These are phyloP conservation scores for Adansonia rubrostipa DNA, from an alignment of 441 rosid species.

Conservation along the genomic window DNA sequence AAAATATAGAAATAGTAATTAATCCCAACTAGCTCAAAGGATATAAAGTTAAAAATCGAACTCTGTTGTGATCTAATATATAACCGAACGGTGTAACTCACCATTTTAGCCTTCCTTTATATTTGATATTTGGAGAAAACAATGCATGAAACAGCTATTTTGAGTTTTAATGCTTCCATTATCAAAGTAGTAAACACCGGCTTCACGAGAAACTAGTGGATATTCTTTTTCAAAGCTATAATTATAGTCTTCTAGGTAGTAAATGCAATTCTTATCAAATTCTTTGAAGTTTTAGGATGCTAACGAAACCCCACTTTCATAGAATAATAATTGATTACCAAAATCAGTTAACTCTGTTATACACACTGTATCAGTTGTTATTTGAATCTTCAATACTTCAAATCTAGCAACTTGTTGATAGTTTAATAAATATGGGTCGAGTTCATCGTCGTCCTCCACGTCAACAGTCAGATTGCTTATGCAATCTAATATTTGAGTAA, in stretches of 20 bases:
- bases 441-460: neutral
- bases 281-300: neutral
- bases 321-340: neutral
- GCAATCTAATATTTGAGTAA: neutral
- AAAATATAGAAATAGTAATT: too few relatives aligned
- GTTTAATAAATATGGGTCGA: neutral
- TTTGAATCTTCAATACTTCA: neutral
- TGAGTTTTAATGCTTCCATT: neutral
- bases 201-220: neutral
- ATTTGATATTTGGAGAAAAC: neutral
- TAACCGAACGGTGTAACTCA: neutral
- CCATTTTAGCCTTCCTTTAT: neutral
- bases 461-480: neutral
- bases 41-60: neutral
- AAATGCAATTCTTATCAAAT: neutral
- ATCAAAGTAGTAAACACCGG: neutral
- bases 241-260: neutral
- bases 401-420: neutral
- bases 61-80: neutral
- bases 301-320: neutral
- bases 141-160: neutral
- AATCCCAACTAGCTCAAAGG: too few relatives aligned
- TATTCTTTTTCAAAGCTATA: neutral
- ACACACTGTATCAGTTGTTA: neutral
- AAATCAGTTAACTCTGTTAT: neutral